Conservation (phyloP, 257 asterid genomes). For the Salvia splendens region DNA sequence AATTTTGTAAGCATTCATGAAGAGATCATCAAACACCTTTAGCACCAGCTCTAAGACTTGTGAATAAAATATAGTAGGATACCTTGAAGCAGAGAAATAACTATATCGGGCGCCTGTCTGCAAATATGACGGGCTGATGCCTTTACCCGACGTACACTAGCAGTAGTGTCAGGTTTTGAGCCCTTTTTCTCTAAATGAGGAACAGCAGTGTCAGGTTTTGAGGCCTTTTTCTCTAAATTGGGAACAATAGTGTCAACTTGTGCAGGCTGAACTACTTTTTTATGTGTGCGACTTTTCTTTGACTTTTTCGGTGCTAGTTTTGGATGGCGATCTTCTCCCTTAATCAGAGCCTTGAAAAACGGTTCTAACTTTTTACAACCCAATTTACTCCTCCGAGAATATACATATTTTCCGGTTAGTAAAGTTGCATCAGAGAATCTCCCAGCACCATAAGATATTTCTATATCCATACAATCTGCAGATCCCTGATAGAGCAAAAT, state of each 20-base stretch:
- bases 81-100: constrained; percentile 52
- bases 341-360: constrained; percentile 44
- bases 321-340: constrained; percentile 38
- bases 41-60: constrained; percentile 19
- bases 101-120: constrained; percentile 41
- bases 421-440: constrained; percentile 44
- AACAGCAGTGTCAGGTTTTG: constrained; percentile 29
- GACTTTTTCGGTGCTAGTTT: constrained; percentile 51
- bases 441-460: constrained; percentile 41
- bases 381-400: constrained; percentile 59
- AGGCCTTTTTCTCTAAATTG: constrained; percentile 34
- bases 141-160: constrained; percentile 35
- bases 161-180: constrained; percentile 37
- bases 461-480: constrained; percentile 29
- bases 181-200: constrained; percentile 30
- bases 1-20: constrained; percentile 31
- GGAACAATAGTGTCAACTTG: constrained; percentile 28
- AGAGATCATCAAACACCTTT: constrained; percentile 4
- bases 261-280: constrained; percentile 36
- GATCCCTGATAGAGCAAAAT: constrained; percentile 43
- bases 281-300: constrained; percentile 40
- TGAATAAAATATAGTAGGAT: constrained; percentile 30
- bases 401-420: constrained; percentile 50
- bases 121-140: constrained; percentile 36
- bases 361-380: constrained; percentile 44